A percentile compares a stretch with the other conserved stretches of the same genome.
Evolutionary conservation across 495 filamentous ascomycete genomes (phyloP).

Genomic region (Talaromyces wortmannii): DNA sequence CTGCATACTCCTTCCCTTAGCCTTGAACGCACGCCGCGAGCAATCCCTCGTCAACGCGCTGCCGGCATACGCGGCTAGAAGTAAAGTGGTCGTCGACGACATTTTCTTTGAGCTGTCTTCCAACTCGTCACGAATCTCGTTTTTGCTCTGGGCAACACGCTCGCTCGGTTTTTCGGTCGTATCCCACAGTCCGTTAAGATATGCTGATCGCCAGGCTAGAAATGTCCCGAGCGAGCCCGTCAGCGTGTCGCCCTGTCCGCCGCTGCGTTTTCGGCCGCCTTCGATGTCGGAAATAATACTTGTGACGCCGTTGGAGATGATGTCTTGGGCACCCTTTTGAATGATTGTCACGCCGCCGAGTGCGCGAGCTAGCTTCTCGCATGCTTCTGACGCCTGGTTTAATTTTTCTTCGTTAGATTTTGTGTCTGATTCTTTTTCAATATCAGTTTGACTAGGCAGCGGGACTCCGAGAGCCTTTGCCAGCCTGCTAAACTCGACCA

Average conservation of each 20-base stretch:
- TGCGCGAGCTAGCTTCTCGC: slow-evolving; percentile 64
- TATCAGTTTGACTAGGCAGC: slow-evolving; percentile 32
- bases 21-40: slow-evolving; percentile 78
- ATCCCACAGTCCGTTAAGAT: slow-evolving; percentile 79
- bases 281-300: slow-evolving; percentile 66
- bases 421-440: slow-evolving; percentile 21
- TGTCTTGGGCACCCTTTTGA: slow-evolving; percentile 82
- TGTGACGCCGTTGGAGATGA: slow-evolving; percentile 73
- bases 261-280: slow-evolving; percentile 84
- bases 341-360: slow-evolving; percentile 86
- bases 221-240: slow-evolving; percentile 86
- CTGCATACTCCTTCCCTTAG: slow-evolving; percentile 85
- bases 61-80: slow-evolving; percentile 78
- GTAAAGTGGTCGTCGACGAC: slow-evolving; percentile 56
- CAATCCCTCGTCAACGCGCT: slow-evolving; percentile 85
- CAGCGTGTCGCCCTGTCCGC: slow-evolving; percentile 93
- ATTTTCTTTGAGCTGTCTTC: slow-evolving; percentile 38
- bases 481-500: slow-evolving; percentile 83
- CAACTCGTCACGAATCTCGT: slow-evolving; percentile 35
- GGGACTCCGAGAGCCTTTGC: slow-evolving; percentile 64
- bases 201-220: slow-evolving; percentile 79
- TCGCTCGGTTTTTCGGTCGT: slow-evolving; percentile 28
- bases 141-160: slow-evolving; percentile 27
- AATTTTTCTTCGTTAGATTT: slow-evolving; percentile 32
- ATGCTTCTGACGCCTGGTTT: slow-evolving; percentile 45